phyloP scores from a whole-genome alignment of 2,329 filamentous ascomycete genomes.

The Claviceps spartinae region DNA sequence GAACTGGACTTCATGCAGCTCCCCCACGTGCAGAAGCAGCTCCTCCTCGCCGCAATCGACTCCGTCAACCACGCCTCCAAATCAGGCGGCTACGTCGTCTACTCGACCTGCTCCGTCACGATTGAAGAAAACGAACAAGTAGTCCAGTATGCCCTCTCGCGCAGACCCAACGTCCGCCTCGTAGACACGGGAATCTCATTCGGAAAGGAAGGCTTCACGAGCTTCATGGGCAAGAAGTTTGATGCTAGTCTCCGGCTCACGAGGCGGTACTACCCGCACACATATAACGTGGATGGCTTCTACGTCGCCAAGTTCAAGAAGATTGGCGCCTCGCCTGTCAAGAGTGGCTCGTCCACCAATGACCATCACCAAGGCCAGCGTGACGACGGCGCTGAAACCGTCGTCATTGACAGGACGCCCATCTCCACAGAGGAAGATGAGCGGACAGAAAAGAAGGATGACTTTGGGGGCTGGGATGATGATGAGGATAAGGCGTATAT shows the following conservation, averaged over 20 bases:
- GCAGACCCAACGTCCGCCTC: constrained; percentile 84
- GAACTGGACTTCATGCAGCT: constrained; percentile 88
- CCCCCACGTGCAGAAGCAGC: constrained; percentile 88
- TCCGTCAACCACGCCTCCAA: constrained; percentile 84
- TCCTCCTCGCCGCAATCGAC: constrained; percentile 86
- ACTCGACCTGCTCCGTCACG: constrained; percentile 91
- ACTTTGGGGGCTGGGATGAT: constrained; percentile 63
- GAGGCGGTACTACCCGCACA: constrained; percentile 76
- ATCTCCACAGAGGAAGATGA: constrained; percentile 37
- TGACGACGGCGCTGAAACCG: constrained; percentile 9
- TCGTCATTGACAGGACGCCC: constrained; percentile 55
- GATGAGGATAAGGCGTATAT: constrained; percentile 60
- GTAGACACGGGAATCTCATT: constrained; percentile 86
- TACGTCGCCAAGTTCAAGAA: constrained; percentile 98
- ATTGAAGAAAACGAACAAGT: constrained; percentile 85
- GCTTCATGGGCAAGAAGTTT: constrained; percentile 84
- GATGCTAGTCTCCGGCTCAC: constrained; percentile 73
- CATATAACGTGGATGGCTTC: constrained; percentile 95
- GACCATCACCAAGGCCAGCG: background rate
- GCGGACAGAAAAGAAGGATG: constrained; percentile 27
- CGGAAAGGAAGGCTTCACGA: constrained; percentile 83
- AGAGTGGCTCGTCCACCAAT: constrained; percentile 14
- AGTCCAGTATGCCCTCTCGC: constrained; percentile 82
- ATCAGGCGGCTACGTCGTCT: constrained; percentile 88
- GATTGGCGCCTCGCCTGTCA: constrained; percentile 59